Evolutionary conservation across 2,329 filamentous ascomycete species (phyloP), one percentile per base, ranked within the genome.

Genomic region (Phyllosticta citrichinensis): DNA sequence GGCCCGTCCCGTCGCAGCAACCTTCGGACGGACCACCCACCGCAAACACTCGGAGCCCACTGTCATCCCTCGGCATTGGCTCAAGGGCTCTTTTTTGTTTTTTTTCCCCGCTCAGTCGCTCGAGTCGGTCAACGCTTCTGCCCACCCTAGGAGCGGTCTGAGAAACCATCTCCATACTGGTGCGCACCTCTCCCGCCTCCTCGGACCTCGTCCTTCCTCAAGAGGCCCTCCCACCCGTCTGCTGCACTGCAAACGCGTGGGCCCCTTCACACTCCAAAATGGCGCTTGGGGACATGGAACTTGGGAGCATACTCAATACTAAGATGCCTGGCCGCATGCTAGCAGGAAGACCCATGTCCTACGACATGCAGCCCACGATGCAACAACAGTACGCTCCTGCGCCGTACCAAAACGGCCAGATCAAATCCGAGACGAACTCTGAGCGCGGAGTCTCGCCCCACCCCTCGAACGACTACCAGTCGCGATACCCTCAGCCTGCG

Each of bases 351-450:
- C 65, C 66, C 17, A 65, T 67, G 62, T 64, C 64, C 56, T 74
- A 70, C 71, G 68, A 66, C 58, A 76, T 75, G 73, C 73, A 75
- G 63, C 73, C 75, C 69, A 68, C 70, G 27, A 75, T 75, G 73
- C 73, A 74, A 66, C 73, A 69, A 64, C 73, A 73, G 64, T 78
- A 75, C 64, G 75, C 76, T 55, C 77, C 78, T 67, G 74, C 78
- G 61, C 75, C 76, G 67, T 73, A 79, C 74, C 71, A 76, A 64
- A 77, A 77, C 68, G 74, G 74, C 68, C 73, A 77, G 70, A 80
- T 80, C 74, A 80, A 80, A 65, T 82, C 81, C 58, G 81, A 83
- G 71, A 83, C 78, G 71, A 81, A 81, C 68, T 81, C 82, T 63
- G 83, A 85, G 66, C 81, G 82, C 64, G 81, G 79, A 65, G 76